Base-by-base conservation (phyloP, 345 rosid species). In the Capsella bursapastoris region DNA sequence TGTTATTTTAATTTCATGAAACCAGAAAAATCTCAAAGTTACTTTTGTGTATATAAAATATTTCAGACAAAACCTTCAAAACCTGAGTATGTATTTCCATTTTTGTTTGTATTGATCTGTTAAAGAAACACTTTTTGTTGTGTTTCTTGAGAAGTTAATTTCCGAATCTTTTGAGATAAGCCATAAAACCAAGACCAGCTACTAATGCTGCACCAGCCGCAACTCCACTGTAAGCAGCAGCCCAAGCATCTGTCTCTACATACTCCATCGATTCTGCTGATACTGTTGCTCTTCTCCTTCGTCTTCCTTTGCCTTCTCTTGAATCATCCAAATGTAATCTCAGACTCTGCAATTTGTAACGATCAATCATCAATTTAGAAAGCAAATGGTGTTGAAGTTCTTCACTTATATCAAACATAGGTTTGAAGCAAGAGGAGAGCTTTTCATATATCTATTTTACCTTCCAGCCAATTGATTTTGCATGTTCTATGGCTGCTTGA, bases 161-260 rank as follows among this genome's bases (percentile, higher is more conserved):
- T 8, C 94, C 90, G 2, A 82, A 73, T 84, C 81, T 88, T 83
- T 66, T 86, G 68, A 96, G 76, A 86, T 81, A 96, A n/a, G 98
- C 95, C 73, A 92, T 80, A 12, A 92, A 78, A 28, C 99, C 94
- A 52, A 90, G 74, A 37, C 98, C 98, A 72, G 98, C 97, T 57
- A 84, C 86, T 25, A 96, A 79, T 25, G 96, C 95, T 18, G 99
- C 99, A 43, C 99, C 95, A 0, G 99, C 99, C 0, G 98, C 99
- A 32, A 88, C 92, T 7, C 89, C 83, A 58, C 97, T 85, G 78
- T 86, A 92, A 3, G 98, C 97, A 14, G 96, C 69, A 64, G 92
- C 90, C 98, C 99, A 89, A 7, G 98, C 97, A 75, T 89, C 96
- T 27, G 82, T 22, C 32, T 86, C 82, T 25, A 73, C 93, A 45